A percentile compares a stretch with the other conserved stretches of the same genome.
Evolutionary conservation across 805 yeast species (phyloP).

Genomic region (Saccharomycopsis sp.): DNA sequence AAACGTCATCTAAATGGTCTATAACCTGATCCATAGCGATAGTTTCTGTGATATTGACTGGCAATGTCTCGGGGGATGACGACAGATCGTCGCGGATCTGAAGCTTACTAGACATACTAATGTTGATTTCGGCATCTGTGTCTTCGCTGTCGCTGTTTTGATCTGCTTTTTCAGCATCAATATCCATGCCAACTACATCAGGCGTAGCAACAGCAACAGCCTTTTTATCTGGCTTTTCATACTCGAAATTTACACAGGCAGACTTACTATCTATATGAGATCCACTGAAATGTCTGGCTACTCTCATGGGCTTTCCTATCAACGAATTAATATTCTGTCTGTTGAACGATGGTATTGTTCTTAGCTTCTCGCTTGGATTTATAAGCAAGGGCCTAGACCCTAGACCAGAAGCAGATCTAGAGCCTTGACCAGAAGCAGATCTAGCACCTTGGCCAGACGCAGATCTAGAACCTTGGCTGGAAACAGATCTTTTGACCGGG

Average conservation of each 20-base stretch:
- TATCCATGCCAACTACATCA: background rate
- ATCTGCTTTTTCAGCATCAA: background rate
- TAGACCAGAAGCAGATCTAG: background rate
- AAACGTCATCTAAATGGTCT: background rate
- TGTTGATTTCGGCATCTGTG: constrained; percentile 20
- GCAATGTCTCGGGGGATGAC: background rate
- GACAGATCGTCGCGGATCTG: constrained; percentile 6
- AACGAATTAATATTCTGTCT: background rate
- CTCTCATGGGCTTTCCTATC: background rate
- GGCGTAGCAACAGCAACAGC: background rate
- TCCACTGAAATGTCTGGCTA: background rate
- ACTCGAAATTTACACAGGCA: background rate
- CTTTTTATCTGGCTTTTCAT: background rate
- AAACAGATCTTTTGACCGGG: background rate
- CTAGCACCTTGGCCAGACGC: background rate
- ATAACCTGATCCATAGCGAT: background rate
- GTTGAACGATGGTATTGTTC: background rate
- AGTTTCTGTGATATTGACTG: background rate
- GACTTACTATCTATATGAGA: too few relatives aligned
- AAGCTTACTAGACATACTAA: constrained; percentile 14
- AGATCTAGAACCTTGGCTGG: constrained; percentile 1
- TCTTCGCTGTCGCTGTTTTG: constrained; percentile 9
- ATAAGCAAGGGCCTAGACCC: too few relatives aligned
- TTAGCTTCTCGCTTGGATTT: background rate
- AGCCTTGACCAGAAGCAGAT: background rate